A percentile compares a stretch with the other conserved stretches of the same genome.
Evolutionary conservation across 2,329 filamentous ascomycete genomes (phyloP).

Genomic region (Pseudogymnoascus sp.): DNA sequence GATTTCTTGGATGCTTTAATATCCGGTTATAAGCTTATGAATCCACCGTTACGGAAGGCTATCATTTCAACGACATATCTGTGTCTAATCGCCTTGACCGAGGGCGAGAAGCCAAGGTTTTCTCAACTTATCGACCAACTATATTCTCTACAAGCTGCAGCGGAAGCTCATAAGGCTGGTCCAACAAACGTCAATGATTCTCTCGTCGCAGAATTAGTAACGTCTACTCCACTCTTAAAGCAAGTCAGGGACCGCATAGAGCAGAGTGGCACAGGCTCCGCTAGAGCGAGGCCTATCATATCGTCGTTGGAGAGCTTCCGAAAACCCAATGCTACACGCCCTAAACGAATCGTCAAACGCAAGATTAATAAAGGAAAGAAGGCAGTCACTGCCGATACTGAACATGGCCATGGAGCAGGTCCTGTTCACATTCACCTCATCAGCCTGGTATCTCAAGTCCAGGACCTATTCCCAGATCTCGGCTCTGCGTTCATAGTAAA

Average conservation of each 20-base stretch:
- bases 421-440: conserved; percentile 62
- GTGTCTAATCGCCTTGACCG: conserved; percentile 61
- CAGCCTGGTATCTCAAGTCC: conserved; percentile 80
- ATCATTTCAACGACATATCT: conserved; percentile 69
- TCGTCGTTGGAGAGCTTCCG: conserved; percentile 51
- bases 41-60: conserved; percentile 53
- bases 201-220: conserved; percentile 73
- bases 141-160: conserved; percentile 66
- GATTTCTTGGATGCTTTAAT: conserved; percentile 77
- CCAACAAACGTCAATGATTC: conserved; percentile 54
- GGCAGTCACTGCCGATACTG: conserved; percentile 29
- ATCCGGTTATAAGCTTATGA: conserved; percentile 54
- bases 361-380: conserved; percentile 61
- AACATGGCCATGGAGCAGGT: conserved; percentile 19
- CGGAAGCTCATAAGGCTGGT: conserved; percentile 52
- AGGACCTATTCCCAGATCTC: conserved; percentile 84
- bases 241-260: conserved; percentile 49
- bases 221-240: conserved; percentile 65
- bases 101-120: conserved; percentile 57
- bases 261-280: conserved; percentile 39
- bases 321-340: conserved; percentile 42
- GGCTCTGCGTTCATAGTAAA: conserved; percentile 74
- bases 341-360: conserved; percentile 41
- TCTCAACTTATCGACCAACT: conserved; percentile 74
- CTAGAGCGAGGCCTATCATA: conserved; percentile 51